phyloP scores from a whole-genome alignment of 2,329 filamentous ascomycete species.

The Fusarium papillatum region DNA sequence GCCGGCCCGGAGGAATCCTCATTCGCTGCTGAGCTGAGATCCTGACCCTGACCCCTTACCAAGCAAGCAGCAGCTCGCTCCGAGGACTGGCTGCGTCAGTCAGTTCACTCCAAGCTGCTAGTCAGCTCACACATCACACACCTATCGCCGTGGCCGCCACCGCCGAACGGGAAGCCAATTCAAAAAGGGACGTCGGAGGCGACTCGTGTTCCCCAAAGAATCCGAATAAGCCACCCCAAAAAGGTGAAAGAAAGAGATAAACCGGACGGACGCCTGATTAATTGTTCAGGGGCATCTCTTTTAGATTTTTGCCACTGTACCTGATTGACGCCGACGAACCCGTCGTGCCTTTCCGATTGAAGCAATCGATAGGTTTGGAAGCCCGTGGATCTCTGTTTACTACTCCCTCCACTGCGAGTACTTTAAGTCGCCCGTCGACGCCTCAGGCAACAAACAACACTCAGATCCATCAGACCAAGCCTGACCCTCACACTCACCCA shows the following conservation, averaged over 20 bases:
- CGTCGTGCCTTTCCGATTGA: constrained; percentile 7
- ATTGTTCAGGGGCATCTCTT: constrained; percentile 14
- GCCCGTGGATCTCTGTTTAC: neutral
- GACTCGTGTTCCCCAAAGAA: constrained; percentile 24
- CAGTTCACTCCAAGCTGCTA: constrained; percentile 36
- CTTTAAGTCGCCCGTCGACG: neutral
- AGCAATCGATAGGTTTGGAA: neutral
- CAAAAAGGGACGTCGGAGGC: constrained; percentile 38
- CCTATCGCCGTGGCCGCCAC: constrained; percentile 33
- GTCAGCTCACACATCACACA: constrained; percentile 41
- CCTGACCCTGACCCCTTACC: constrained; percentile 36
- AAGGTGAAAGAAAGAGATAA: constrained; percentile 17
- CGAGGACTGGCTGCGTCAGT: constrained; percentile 25
- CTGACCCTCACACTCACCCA: neutral
- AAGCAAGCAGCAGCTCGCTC: constrained; percentile 44
- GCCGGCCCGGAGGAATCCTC: constrained; percentile 16
- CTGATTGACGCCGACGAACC: neutral
- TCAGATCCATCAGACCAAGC: no score
- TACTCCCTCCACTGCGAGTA: constrained; percentile 31
- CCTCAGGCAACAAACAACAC: constrained; percentile 33
- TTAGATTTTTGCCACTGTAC: constrained; percentile 5
- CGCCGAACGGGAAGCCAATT: constrained; percentile 28
- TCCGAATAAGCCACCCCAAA: constrained; percentile 19
- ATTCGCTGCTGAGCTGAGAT: constrained; percentile 30
- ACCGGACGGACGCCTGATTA: constrained; percentile 31